phyloP scores from a whole-genome alignment of 1,284 basidiomycete species.

The Veloboletus limbatus region DNA sequence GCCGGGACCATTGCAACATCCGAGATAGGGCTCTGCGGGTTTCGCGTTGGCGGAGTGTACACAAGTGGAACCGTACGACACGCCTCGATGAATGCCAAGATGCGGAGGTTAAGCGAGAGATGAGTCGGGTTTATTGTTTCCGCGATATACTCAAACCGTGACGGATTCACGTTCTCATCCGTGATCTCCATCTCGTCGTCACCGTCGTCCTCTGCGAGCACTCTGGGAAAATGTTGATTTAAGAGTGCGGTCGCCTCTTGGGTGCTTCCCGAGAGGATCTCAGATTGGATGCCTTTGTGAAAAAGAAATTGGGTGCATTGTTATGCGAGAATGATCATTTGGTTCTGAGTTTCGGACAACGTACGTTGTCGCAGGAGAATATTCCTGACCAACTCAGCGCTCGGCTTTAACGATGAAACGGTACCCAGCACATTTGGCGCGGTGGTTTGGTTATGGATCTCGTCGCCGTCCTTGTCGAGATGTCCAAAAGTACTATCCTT shows the following conservation, averaged over 20 bases:
- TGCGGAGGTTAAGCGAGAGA: slow-evolving; percentile 77
- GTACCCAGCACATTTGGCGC: slow-evolving; percentile 12
- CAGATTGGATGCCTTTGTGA: slow-evolving; percentile 56
- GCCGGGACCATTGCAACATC: slow-evolving; percentile 5
- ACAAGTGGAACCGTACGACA: slow-evolving; percentile 68
- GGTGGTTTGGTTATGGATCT: slow-evolving; percentile 37
- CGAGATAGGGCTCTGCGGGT: slow-evolving; percentile 3
- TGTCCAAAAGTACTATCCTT: slow-evolving; percentile 59
- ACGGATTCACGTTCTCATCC: slow-evolving; percentile 28
- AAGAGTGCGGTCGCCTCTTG: slow-evolving; percentile 65
- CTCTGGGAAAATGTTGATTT: slow-evolving; percentile 65
- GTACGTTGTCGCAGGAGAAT: slow-evolving; percentile 59
- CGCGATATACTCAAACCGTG: slow-evolving; percentile 46
- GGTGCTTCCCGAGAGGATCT: slow-evolving; percentile 68
- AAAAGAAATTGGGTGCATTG: slow-evolving; percentile 7
- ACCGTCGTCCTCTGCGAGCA: slow-evolving; percentile 43
- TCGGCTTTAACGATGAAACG: slow-evolving; percentile 31
- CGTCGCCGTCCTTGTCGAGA: slow-evolving; percentile 68
- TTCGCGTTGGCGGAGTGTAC: slow-evolving; percentile 28
- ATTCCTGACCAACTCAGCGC: slow-evolving; percentile 44
- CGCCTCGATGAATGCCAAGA: slow-evolving; percentile 80
- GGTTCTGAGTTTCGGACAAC: slow-evolving; percentile 19
- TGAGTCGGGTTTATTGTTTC: slow-evolving; percentile 68
- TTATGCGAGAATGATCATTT: background rate
- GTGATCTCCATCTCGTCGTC: slow-evolving; percentile 20